Conservation (phyloP, 2,329 filamentous ascomycete species). For the Trichoderma breve region DNA sequence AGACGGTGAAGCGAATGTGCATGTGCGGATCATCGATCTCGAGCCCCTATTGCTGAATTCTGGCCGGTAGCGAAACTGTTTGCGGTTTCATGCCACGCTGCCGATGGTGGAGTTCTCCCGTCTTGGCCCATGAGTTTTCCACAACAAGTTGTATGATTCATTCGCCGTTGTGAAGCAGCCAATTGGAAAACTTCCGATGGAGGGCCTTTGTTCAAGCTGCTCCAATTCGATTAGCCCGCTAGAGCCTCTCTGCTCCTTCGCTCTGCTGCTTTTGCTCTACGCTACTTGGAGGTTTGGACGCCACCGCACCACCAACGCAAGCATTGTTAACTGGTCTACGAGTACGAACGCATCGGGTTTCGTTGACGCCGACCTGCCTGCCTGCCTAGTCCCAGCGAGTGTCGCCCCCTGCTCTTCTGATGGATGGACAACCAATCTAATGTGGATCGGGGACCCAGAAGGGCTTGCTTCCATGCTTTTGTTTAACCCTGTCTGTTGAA, state of each 20-base stretch:
- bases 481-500: neutral
- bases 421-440: neutral
- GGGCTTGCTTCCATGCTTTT: neutral
- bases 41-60: neutral
- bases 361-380: slow-evolving; percentile 12
- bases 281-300: neutral
- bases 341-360: slow-evolving; percentile 11
- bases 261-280: neutral
- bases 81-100: neutral
- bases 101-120: neutral
- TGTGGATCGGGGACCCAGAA: neutral
- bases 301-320: slow-evolving; percentile 6
- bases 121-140: neutral
- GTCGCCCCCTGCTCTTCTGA: slow-evolving; percentile 8
- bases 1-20: neutral
- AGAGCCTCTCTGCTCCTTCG: neutral
- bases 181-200: neutral
- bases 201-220: neutral
- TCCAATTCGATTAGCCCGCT: neutral
- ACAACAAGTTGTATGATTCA: neutral
- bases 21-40: neutral
- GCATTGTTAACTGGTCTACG: neutral
- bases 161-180: neutral
- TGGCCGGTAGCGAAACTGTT: neutral
- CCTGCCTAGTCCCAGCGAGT: slow-evolving; percentile 1